A percentile compares a stretch with the other conserved stretches of the same genome.
These are phyloP conservation scores for Veloboletus limbatus DNA, from an alignment of 1,284 basidiomycete genomes.

Conservation along the genomic window DNA sequence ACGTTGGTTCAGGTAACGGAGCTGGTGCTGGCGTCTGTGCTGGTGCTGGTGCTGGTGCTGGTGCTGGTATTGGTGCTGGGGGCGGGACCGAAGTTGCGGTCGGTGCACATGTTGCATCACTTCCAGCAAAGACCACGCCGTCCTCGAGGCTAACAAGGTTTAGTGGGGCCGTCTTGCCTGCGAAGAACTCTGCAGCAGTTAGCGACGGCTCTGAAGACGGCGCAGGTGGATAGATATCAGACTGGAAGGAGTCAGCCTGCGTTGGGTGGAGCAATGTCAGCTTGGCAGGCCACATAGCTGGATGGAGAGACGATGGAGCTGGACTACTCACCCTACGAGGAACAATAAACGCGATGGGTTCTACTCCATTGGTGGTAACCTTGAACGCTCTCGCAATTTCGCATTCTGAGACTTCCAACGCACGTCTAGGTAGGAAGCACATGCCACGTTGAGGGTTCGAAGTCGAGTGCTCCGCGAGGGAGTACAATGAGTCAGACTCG, in stretches of 20 bases:
- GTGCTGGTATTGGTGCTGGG: slow-evolving; percentile 22
- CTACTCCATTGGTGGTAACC: slow-evolving; percentile 70
- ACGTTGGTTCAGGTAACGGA: slow-evolving; percentile 14
- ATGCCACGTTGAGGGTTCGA: slow-evolving; percentile 93
- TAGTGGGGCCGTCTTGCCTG: slow-evolving; percentile 71
- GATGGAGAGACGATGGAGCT: neutral
- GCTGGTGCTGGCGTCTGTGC: slow-evolving; percentile 17
- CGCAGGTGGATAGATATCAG: slow-evolving; percentile 93
- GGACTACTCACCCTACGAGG: slow-evolving; percentile 72
- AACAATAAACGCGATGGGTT: slow-evolving; percentile 92
- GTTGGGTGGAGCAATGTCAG: neutral
- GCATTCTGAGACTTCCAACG: slow-evolving; percentile 85
- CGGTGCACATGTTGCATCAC: slow-evolving; percentile 25
- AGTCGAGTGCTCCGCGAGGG: slow-evolving; percentile 87
- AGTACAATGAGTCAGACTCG: slow-evolving; percentile 80
- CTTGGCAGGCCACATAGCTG: neutral
- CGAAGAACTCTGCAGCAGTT: slow-evolving; percentile 83
- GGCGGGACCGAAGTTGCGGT: slow-evolving; percentile 25
- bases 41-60: slow-evolving; percentile 19
- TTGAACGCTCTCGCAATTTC: slow-evolving; percentile 98
- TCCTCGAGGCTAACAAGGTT: slow-evolving; percentile 70
- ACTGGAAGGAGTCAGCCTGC: slow-evolving; percentile 84
- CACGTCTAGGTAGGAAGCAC: slow-evolving; percentile 91
- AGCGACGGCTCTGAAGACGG: slow-evolving; percentile 80
- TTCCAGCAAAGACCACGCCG: slow-evolving; percentile 45